phyloP scores from a whole-genome alignment of 208 protist genomes.

The Tritrichomonas musculus region DNA sequence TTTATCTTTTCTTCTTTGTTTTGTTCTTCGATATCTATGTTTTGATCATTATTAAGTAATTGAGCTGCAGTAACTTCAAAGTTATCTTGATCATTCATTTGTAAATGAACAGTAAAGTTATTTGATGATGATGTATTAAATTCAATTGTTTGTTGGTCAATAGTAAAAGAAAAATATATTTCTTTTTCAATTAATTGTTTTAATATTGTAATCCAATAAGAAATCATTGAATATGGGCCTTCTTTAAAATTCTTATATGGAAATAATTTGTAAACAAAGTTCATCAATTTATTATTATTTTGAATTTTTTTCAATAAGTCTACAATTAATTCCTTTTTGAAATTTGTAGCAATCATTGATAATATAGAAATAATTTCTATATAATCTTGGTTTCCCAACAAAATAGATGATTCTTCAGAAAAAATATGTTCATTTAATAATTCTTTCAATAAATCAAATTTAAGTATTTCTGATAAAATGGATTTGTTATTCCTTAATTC shows the following conservation, averaged over 20 bases:
- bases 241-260: background rate
- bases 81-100: too few relatives aligned
- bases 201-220: background rate
- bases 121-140: too few relatives aligned
- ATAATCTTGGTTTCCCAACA: background rate
- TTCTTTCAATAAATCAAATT: too few relatives aligned
- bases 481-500: background rate
- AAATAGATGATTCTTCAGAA: background rate
- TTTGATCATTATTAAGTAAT: too few relatives aligned
- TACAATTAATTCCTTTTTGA: background rate
- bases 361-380: background rate
- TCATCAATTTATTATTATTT: too few relatives aligned
- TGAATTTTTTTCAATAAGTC: background rate
- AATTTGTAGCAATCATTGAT: background rate
- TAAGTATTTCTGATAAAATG: too few relatives aligned
- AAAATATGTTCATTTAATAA: background rate
- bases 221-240: background rate
- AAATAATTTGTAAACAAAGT: background rate
- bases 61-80: too few relatives aligned
- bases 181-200: background rate
- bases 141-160: background rate
- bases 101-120: too few relatives aligned
- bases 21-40: too few relatives aligned
- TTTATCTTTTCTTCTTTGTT: too few relatives aligned
- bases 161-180: background rate